A percentile compares a stretch with the other conserved stretches of the same genome.
These are phyloP conservation scores for Ceratobasidium sp. DNA, from an alignment of 1,284 basidiomycete genomes.

Conservation along the genomic window DNA sequence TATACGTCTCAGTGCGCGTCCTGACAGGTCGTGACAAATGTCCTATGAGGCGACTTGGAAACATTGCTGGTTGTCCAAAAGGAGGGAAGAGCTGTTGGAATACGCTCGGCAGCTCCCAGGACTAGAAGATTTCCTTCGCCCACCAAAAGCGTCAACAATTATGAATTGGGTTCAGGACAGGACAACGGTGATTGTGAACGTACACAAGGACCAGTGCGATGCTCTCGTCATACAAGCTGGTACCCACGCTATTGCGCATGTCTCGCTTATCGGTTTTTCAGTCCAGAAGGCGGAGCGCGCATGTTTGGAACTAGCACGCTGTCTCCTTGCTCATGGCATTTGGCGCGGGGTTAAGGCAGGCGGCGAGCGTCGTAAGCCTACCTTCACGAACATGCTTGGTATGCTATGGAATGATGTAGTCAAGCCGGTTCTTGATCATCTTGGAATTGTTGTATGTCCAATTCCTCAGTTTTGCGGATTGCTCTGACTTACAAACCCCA, in stretches of 20 bases:
- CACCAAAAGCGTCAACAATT: neutral
- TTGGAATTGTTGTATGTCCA: neutral
- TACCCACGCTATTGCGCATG: too few species aligned
- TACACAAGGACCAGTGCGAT: too few species aligned
- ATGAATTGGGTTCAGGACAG: neutral
- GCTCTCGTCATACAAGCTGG: too few species aligned
- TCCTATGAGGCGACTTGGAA: too few species aligned
- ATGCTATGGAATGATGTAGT: constrained; percentile 10
- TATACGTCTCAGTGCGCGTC: neutral
- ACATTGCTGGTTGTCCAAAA: too few species aligned
- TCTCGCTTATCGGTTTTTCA: too few species aligned
- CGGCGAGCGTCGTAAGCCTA: too few species aligned
- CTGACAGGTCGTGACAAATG: too few species aligned
- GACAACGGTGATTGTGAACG: neutral
- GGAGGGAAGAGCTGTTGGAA: too few species aligned
- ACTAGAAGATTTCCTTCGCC: neutral
- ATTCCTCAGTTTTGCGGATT: neutral
- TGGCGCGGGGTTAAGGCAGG: neutral
- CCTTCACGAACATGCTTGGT: neutral
- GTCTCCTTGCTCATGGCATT: neutral
- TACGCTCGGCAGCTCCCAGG: too few species aligned
- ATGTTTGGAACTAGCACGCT: neutral
- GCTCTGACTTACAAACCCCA: too few species aligned
- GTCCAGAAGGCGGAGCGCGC: neutral
- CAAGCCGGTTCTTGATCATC: constrained; percentile 6